Conservation (phyloP, 805 yeast genomes). For the Candida michaelii region DNA sequence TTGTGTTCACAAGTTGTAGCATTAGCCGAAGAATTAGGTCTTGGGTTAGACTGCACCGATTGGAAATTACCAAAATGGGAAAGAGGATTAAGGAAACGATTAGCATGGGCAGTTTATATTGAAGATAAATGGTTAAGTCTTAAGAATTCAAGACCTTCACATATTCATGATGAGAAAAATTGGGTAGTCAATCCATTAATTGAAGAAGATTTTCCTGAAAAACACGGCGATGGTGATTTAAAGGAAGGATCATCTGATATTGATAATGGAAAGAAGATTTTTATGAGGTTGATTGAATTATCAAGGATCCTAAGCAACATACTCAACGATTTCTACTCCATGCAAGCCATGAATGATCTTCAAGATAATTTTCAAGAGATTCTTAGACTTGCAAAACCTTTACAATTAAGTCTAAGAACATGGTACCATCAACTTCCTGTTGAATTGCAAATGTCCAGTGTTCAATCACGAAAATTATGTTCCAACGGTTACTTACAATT, state of each 20-base stretch:
- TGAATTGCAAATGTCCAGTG: constrained; percentile 60
- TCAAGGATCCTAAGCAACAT: constrained; percentile 72
- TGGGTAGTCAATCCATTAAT: constrained; percentile 76
- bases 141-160: constrained; percentile 82
- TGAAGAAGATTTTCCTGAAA: constrained; percentile 79
- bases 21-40: constrained; percentile 84
- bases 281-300: constrained; percentile 64
- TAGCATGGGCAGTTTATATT: constrained; percentile 94
- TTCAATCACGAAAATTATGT: constrained; percentile 61
- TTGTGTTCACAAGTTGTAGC: constrained; percentile 85
- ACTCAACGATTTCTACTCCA: constrained; percentile 67
- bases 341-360: constrained; percentile 58
- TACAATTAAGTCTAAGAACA: constrained; percentile 65
- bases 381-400: constrained; percentile 74
- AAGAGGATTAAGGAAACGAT: constrained; percentile 76
- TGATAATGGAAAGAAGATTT: constrained; percentile 66
- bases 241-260: constrained; percentile 66
- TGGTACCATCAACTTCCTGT: constrained; percentile 77
- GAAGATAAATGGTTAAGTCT: constrained; percentile 91
- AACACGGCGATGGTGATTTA: constrained; percentile 52
- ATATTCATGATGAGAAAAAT: constrained; percentile 59
- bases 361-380: constrained; percentile 61
- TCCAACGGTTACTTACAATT: constrained; percentile 78
- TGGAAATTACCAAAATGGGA: constrained; percentile 98
- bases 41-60: constrained; percentile 83